phyloP scores from a whole-genome alignment of 495 filamentous ascomycete species.

The Lineolata rhizophorae region DNA sequence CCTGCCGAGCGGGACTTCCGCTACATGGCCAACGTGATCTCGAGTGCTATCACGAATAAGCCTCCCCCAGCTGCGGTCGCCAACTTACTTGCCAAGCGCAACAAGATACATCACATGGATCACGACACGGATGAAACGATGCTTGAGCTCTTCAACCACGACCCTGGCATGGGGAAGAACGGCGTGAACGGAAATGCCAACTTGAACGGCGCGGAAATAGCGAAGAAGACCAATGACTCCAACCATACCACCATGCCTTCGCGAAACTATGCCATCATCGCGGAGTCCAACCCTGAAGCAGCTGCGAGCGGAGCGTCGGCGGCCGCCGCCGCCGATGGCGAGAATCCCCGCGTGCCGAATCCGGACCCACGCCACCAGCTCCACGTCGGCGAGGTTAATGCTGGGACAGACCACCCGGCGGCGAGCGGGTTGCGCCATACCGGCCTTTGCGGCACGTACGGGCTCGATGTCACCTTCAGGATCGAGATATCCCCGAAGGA shows the following conservation, averaged over 20 bases:
- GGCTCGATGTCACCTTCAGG: slow-evolving; percentile 17
- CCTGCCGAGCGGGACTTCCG: slow-evolving; percentile 39
- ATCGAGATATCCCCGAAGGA: slow-evolving; percentile 18
- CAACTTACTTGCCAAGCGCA: slow-evolving; percentile 60
- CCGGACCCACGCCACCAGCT: slow-evolving; percentile 16
- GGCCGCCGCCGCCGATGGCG: not conserved
- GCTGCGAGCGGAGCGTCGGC: slow-evolving; percentile 1
- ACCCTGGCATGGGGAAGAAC: slow-evolving; percentile 38
- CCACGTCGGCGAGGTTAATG: slow-evolving; percentile 16
- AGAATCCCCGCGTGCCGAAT: not conserved
- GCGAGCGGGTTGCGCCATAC: slow-evolving; percentile 13
- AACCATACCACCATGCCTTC: slow-evolving; percentile 83
- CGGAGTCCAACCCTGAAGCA: slow-evolving; percentile 24
- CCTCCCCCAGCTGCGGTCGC: slow-evolving; percentile 78
- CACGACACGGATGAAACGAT: slow-evolving; percentile 70
- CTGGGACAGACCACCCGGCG: slow-evolving; percentile 17
- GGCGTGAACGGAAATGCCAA: slow-evolving; percentile 2
- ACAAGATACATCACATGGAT: slow-evolving; percentile 88
- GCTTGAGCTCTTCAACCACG: slow-evolving; percentile 63
- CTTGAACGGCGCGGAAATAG: slow-evolving; percentile 6
- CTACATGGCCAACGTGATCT: slow-evolving; percentile 57
- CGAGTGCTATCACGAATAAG: slow-evolving; percentile 77
- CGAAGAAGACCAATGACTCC: slow-evolving; percentile 35
- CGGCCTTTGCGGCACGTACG: slow-evolving; percentile 15
- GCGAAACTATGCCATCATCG: slow-evolving; percentile 70